These are phyloP conservation scores for Arthrinium phaeospermum DNA, from an alignment of 2,329 filamentous ascomycete genomes.

Conservation along the genomic window DNA sequence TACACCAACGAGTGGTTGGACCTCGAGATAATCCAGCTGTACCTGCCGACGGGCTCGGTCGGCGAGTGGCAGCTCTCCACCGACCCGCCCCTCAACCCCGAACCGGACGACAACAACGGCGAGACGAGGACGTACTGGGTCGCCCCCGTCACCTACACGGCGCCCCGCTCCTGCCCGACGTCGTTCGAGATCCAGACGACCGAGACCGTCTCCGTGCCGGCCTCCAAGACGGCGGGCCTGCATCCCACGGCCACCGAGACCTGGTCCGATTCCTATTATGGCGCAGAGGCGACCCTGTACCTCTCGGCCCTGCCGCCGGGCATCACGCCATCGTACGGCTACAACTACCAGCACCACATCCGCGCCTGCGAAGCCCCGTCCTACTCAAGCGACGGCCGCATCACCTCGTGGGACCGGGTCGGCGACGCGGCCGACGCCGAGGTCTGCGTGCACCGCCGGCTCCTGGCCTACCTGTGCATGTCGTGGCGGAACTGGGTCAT, in stretches of 20 bases:
- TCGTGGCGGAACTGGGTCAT: conserved; percentile 10
- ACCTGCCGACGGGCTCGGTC: conserved; percentile 2
- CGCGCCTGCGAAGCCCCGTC: not conserved
- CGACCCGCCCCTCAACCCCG: not conserved
- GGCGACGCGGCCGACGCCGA: not conserved
- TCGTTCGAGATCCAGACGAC: conserved; percentile 3
- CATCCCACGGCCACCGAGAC: not conserved
- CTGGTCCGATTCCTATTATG: too few species aligned
- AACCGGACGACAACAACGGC: not conserved
- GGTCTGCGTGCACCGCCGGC: conserved; percentile 3
- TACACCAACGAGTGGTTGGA: conserved; percentile 2
- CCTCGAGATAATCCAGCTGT: conserved; percentile 4
- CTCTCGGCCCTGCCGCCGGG: not conserved
- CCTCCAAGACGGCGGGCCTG: not conserved
- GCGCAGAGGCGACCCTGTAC: too few species aligned
- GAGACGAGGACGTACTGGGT: conserved; percentile 1
- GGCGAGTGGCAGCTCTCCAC: not conserved
- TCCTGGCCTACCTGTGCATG: not conserved
- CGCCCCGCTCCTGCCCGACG: conserved; percentile 13
- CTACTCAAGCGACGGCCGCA: not conserved
- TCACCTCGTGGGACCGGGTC: not conserved
- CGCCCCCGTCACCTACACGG: conserved; percentile 7
- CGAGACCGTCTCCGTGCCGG: not conserved
- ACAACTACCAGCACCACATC: not conserved
- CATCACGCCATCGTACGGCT: not conserved